Evolutionary conservation across 2,329 filamentous ascomycete genomes (phyloP), one percentile per base, ranked within the genome.

Genomic region (Fusarium xyrophilum): DNA sequence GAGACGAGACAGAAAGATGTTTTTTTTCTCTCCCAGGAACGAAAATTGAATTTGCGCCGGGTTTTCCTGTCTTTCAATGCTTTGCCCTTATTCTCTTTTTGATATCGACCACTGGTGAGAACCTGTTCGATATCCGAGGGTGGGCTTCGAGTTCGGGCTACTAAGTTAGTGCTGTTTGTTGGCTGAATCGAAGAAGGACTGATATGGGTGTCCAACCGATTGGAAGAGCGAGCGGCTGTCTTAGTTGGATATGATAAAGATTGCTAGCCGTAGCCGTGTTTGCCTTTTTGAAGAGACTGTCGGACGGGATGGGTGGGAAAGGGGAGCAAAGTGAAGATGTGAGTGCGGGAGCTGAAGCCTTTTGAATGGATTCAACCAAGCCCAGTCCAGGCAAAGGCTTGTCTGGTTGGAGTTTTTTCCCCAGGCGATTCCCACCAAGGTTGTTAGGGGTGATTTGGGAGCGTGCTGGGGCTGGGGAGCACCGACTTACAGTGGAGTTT

Each of bases 291-390:
- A 28, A 42, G 54, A 56, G 52, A 68, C 51, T 62, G 67, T 69
- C 69, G 65, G 65, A 61, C 65, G 72, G 71, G 70, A 75, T 76
- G 75, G 71, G 72, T 73, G 70, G 71, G 70, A 71, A 74, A 68
- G 70, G 73, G 60, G 54, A 56, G 51, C 21, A 54, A 33, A 30
- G 28, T 30, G 39, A 69, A 73, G 68, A 72, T 73, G 72, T 69
- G 73, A 70, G 73, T 70, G 77, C 73, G 78, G 78, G 77, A 78
- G 68, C 75, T 74, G 74, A 75, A 73, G 77, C 75, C 75, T 80
- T 81, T 81, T 81, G 73, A 81, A 81, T 80, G 77, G 71, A 67
- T 69, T 68, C 72, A 71, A 43, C 47, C 67, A 64, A 63, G 59
- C 51, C 60, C 67, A 63, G 65, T 59, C 62, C 38, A 68, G 62